Conservation (phyloP, 1,284 basidiomycete genomes). For the Psilocybe mexicana region DNA sequence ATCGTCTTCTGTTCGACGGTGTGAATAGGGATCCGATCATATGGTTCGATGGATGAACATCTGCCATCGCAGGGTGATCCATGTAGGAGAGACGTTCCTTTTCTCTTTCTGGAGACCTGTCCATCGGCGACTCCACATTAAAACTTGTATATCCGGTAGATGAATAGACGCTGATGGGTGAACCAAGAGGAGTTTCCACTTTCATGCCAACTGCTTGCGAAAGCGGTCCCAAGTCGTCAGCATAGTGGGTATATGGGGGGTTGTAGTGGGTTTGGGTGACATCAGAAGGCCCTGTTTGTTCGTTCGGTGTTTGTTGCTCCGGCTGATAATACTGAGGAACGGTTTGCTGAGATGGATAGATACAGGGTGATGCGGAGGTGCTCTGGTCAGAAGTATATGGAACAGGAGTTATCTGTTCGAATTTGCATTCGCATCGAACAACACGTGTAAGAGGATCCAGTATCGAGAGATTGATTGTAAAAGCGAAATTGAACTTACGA, state of each 20-base stretch:
- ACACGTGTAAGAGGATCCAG: not conserved
- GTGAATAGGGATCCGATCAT: not conserved
- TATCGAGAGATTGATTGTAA: not conserved
- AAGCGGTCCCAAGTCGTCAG: not conserved
- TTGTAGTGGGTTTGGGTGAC: not conserved
- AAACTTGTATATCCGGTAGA: not conserved
- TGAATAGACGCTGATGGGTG: conserved; percentile 3
- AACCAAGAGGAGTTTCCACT: not conserved
- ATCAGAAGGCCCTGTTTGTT: not conserved
- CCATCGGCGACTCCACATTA: not conserved
- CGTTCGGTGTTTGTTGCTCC: not conserved
- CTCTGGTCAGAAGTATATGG: not conserved
- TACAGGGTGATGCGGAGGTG: not conserved
- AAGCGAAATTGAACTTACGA: not conserved
- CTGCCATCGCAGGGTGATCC: not conserved
- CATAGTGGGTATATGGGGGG: not conserved
- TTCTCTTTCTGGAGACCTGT: not conserved
- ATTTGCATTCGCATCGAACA: not conserved
- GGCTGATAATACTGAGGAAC: not conserved
- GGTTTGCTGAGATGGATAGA: not conserved
- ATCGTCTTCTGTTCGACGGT: not conserved
- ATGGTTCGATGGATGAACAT: not conserved
- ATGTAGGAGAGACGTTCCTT: not conserved
- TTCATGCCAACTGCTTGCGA: not conserved
- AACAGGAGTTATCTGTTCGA: not conserved